These are phyloP conservation scores for Paecilomyces dactylethromorphus DNA, from an alignment of 2,329 filamentous ascomycete species.

Conservation along the genomic window DNA sequence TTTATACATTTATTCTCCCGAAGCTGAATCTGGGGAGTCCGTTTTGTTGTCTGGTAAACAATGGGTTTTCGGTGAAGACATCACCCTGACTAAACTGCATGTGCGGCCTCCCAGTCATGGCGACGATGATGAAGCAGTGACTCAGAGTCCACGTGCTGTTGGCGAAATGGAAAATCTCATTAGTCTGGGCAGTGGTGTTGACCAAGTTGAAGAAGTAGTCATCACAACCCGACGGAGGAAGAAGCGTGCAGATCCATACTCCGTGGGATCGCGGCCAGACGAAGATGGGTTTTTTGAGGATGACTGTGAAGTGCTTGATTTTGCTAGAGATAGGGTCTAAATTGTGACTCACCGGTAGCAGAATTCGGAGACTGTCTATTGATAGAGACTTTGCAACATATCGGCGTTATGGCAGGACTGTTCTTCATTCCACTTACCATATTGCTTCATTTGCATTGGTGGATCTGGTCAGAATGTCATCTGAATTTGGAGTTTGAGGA, in stretches of 20 bases:
- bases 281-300: constrained; percentile 83
- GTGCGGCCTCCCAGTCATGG: constrained; percentile 37
- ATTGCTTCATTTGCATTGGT: background rate
- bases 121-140: constrained; percentile 28
- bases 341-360: background rate
- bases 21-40: constrained; percentile 35
- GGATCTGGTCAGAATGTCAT: background rate
- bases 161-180: constrained; percentile 45
- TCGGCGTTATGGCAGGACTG: constrained; percentile 2
- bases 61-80: constrained; percentile 51
- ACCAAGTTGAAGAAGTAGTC: constrained; percentile 69
- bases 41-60: constrained; percentile 26
- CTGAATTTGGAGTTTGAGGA: background rate
- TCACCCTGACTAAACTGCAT: constrained; percentile 43
- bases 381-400: constrained; percentile 3
- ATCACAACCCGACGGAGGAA: constrained; percentile 71
- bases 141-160: constrained; percentile 20
- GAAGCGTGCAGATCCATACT: constrained; percentile 28
- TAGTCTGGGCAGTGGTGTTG: constrained; percentile 46
- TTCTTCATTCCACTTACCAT: background rate
- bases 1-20: constrained; percentile 58
- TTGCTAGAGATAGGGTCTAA: constrained; percentile 57
- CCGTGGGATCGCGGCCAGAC: constrained; percentile 30
- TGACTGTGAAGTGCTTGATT: constrained; percentile 85
- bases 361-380: background rate